Evolutionary conservation across 2,329 filamentous ascomycete genomes (phyloP), one percentile per base, ranked within the genome.

Genomic region (Venturia pyrina): DNA sequence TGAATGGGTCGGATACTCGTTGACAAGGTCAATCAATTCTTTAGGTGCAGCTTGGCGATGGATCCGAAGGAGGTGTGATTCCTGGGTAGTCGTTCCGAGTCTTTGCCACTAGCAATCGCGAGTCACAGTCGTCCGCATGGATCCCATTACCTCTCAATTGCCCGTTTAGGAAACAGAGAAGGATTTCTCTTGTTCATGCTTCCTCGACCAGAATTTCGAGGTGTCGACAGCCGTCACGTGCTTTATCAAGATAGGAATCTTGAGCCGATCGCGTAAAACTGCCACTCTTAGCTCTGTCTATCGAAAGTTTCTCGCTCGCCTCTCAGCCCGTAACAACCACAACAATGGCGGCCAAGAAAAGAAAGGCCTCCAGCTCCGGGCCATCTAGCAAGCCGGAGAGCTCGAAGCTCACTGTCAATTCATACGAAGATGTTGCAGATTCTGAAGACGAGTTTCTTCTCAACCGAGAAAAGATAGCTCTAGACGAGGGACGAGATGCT

Each of bases 381-480:
- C 28, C 48, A 15, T 7, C n/a, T 19, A 44, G 24, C 4, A 28
- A 66, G 40, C 40, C 40, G 10, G 56, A 32, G 28, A 41, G 19
- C 41, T 62, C 64, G 41, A 62, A 63, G 28, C 46, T 63, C n/a
- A 44, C 41, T 5, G 60, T 66, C 13, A 62, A 66, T 37, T 24
- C 64, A 34, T 66, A 63, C n/a, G 87, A 93, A 76, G 91, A 96
- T 77, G 88, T 99, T 71, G 91, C 93, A 69, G 89, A 97, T 75
- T 96, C 92, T 1, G 91, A 96, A 75, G 95, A 99, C 76, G 91
- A 96, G 74, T 96, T 96, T 75, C 91, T 93, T 72, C 81, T 93
- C 67, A 89, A 93, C 69, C 86, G 89, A 69, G 95, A 99, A 77
- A 89, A 90, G 73, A 87, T 99, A 68, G 78, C 93, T 72, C 83